Percentiles rank a stretch among this genome's conserved stretches.
Evolutionary conservation across 805 yeast genomes (phyloP).

Genomic region (Tetrapisispora arboricola): DNA sequence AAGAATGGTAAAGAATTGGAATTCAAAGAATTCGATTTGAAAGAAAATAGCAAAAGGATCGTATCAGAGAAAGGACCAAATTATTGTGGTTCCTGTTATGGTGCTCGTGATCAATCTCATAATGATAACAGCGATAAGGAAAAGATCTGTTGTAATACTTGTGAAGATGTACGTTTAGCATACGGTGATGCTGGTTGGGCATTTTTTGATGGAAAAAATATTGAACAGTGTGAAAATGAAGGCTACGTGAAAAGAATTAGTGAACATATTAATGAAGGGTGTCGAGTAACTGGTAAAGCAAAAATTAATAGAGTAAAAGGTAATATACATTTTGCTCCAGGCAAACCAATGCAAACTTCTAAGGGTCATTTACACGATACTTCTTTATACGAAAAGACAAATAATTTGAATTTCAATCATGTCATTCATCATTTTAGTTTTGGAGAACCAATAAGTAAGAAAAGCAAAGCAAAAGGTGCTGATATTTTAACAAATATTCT

Average conservation of each 20-base stretch:
- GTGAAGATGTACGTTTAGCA: conserved; percentile 72
- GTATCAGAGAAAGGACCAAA: conserved; percentile 35
- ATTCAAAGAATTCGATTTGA: conserved; percentile 30
- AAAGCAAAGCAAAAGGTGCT: conserved; percentile 1
- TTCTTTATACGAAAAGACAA: conserved; percentile 52
- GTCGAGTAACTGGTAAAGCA: conserved; percentile 73
- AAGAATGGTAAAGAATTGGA: conserved; percentile 38
- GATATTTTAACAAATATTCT: conserved; percentile 46
- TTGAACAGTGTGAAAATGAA: conserved; percentile 85
- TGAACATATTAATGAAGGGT: conserved; percentile 67
- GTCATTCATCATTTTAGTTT: conserved; percentile 71
- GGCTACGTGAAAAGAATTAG: conserved; percentile 62
- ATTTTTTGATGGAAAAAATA: conserved; percentile 76
- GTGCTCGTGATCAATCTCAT: conserved; percentile 56
- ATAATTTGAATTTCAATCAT: conserved; percentile 69
- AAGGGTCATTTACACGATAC: conserved; percentile 76
- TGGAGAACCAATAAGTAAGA: conserved; percentile 35
- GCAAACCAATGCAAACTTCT: conserved; percentile 53
- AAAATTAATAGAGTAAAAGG: conserved; percentile 80
- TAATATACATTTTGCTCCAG: conserved; percentile 92
- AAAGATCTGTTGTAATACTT: conserved; percentile 70
- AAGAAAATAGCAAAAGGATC: conserved; percentile 27
- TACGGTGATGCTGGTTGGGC: conserved; percentile 80
- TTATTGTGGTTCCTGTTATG: conserved; percentile 88
- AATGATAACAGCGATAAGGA: conserved; percentile 51